Base-by-base conservation (phyloP, 208 protist genomes). In the Trypanosoma platydactyli region DNA sequence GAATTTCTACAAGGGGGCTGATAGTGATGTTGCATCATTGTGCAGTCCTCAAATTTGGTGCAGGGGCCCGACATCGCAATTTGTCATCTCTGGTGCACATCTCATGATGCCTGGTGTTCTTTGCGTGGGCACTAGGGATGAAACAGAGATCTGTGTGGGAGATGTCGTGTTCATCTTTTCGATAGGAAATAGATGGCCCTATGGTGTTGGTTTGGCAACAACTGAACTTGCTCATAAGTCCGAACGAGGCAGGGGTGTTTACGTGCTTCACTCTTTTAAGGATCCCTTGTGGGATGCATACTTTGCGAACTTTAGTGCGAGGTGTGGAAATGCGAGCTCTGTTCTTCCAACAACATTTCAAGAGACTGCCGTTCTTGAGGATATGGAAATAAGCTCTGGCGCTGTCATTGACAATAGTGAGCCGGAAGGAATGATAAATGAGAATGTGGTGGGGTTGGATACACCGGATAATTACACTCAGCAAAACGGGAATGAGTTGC, bases 101-200 rank as follows among this genome's bases (percentile, higher is more conserved):
- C 67, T 94, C 30, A 94, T 94, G 88, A 92, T 89, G 51, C 83
- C 84, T 50, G 84, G 88, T 27, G 82, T 94, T 64, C 9, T 80
- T 35, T 48, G 55, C 25, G 40, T 70, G 25, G 41, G 4, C 16
- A 9, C 40, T 27, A 20, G 27, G 45, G 41, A 81, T 15, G 49
- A 50, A 35, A 35, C 58, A 56, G 15, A 0, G 0, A 15, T 64
- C 2, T 25, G 66, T 16, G 63, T 59, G 20, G 46, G 52, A 5
- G 27, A 68, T 29, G n/a, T 66, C 20, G 64, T 79, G 55, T 52
- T 86, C 18, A 59, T 90, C 64, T 81, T 73, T 58, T 76, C 77
- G 6, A 0, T 70, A n/a, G 77, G 80, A 12, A 74, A 65, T 24
- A 24, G 68, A 22, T 50, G 64, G 15, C 85, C 85, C 15, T 91